Evolutionary conservation across 495 filamentous ascomycete genomes (phyloP).

Genomic region (Aspergillus taichungensis): DNA sequence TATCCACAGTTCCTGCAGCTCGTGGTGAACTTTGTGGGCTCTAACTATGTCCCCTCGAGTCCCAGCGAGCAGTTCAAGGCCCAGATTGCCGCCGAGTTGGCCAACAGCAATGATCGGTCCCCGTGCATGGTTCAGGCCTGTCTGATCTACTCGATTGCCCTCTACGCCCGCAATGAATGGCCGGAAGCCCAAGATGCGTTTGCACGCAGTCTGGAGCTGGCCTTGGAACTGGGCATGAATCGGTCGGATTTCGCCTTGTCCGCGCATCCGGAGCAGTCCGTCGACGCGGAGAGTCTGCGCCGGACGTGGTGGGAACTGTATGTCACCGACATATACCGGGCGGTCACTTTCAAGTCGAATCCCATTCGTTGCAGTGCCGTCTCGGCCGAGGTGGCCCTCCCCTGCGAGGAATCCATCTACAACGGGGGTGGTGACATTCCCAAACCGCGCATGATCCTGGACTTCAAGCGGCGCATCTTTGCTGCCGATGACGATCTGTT

Average conservation of each 20-base stretch:
- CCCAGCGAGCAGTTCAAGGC: slow-evolving; percentile 17
- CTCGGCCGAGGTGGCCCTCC: slow-evolving; percentile 26
- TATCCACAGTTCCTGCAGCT: slow-evolving; percentile 30
- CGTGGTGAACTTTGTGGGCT: slow-evolving; percentile 31
- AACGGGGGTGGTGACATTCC: slow-evolving; percentile 21
- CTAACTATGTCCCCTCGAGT: slow-evolving; percentile 23
- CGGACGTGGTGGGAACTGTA: slow-evolving; percentile 39
- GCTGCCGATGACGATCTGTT: slow-evolving; percentile 23
- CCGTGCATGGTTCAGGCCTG: slow-evolving; percentile 30
- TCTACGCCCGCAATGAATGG: slow-evolving; percentile 27
- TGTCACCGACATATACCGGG: slow-evolving; percentile 29
- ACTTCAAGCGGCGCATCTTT: slow-evolving; percentile 30
- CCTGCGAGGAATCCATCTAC: slow-evolving; percentile 32
- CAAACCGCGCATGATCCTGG: slow-evolving; percentile 18
- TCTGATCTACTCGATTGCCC: slow-evolving; percentile 28
- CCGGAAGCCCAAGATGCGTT: slow-evolving; percentile 24
- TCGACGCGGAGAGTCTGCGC: slow-evolving; percentile 32
- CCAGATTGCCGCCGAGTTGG: slow-evolving; percentile 17
- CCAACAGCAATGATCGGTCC: slow-evolving; percentile 19
- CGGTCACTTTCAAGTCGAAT: slow-evolving; percentile 20
- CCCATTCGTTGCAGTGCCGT: slow-evolving; percentile 25
- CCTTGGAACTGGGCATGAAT: slow-evolving; percentile 32
- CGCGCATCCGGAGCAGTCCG: slow-evolving; percentile 11
- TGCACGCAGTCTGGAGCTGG: slow-evolving; percentile 23
- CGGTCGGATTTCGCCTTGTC: slow-evolving; percentile 23